Conservation (phyloP, 768 basidiomycete species). For the Kwoniella sp. region DNA sequence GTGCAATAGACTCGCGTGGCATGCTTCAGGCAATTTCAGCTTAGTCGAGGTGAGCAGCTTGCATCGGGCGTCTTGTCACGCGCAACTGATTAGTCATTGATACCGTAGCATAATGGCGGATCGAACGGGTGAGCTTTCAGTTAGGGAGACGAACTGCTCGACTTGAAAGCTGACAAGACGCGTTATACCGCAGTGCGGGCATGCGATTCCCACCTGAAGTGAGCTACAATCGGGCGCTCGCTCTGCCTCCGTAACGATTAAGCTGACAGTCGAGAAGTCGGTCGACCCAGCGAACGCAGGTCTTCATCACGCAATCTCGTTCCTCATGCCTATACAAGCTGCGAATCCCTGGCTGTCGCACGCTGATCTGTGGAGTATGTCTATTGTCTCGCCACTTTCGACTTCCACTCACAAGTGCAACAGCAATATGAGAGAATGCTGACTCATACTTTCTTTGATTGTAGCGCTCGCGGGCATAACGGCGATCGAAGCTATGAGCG, state of each 20-base stretch:
- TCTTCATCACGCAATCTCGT: constrained; percentile 55
- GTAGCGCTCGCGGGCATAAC: constrained; percentile 55
- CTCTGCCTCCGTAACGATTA: background rate
- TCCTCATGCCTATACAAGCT: constrained; percentile 54
- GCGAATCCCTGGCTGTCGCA: constrained; percentile 57
- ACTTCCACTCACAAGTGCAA: background rate
- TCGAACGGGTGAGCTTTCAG: constrained; percentile 45
- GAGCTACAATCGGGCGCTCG: constrained; percentile 12
- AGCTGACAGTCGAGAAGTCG: constrained; percentile 30
- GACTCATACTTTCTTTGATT: constrained; percentile 46
- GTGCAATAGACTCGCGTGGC: constrained; percentile 57
- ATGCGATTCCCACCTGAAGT: constrained; percentile 54
- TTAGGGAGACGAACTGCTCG: too few species aligned
- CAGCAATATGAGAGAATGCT: background rate
- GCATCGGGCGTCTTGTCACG: background rate
- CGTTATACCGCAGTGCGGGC: constrained; percentile 38
- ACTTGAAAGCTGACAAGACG: constrained; percentile 17
- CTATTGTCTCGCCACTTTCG: background rate
- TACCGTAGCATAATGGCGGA: constrained; percentile 49
- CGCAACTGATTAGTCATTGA: background rate
- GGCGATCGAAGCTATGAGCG: constrained; percentile 53
- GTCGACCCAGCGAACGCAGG: constrained; percentile 51
- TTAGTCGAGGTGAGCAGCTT: constrained; percentile 46
- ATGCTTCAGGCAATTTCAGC: constrained; percentile 55
- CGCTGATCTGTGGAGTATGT: constrained; percentile 53